Conservation (phyloP, 441 rosid genomes). For the Corymbia citriodora region DNA sequence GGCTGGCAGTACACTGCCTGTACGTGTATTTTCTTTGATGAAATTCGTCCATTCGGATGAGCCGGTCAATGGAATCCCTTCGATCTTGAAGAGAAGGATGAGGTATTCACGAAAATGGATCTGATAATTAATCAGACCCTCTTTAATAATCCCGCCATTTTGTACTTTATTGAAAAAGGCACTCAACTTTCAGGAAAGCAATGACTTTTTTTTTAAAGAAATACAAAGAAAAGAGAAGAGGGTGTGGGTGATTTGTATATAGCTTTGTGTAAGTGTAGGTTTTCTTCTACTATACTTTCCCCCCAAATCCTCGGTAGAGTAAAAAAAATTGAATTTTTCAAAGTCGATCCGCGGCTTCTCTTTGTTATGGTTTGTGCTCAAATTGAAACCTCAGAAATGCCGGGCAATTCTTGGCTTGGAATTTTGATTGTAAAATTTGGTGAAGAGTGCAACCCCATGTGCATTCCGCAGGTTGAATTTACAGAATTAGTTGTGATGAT, state of each 20-base stretch:
- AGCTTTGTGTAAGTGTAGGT: background rate
- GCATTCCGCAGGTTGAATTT: background rate
- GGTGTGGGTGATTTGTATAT: background rate
- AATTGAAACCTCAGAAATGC: background rate
- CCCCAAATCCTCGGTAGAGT: background rate
- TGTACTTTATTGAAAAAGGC: background rate
- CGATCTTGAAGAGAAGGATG: background rate
- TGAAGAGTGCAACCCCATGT: background rate
- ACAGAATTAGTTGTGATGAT: background rate
- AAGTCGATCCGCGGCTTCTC: background rate
- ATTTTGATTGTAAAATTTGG: background rate
- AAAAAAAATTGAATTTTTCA: background rate
- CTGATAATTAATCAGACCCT: background rate
- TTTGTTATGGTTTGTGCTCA: background rate
- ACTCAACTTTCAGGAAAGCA: fast-evolving
- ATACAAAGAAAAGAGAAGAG: background rate
- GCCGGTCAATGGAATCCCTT: background rate
- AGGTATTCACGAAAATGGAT: background rate
- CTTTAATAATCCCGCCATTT: background rate
- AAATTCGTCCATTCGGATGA: background rate
- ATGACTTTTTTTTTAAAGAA: background rate
- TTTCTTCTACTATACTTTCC: background rate
- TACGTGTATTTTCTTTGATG: background rate
- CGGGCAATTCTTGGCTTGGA: fast-evolving
- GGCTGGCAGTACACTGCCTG: no score